Evolutionary conservation across 2,329 filamentous ascomycete genomes (phyloP).

Genomic region (Aspergillus fumigatus): DNA sequence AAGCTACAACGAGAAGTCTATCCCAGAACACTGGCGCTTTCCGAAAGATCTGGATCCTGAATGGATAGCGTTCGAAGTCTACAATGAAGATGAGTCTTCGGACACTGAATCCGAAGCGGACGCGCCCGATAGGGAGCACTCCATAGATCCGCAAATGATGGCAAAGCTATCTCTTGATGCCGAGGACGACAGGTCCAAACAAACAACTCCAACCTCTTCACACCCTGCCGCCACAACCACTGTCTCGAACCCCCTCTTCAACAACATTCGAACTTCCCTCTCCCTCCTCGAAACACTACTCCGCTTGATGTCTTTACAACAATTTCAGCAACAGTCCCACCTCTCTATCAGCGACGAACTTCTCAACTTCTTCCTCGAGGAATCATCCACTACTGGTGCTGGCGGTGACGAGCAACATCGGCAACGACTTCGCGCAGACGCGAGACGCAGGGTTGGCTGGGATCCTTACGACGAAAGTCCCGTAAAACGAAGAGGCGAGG

Average conservation of each 20-base stretch:
- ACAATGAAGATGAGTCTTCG: conserved; percentile 58
- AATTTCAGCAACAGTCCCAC: conserved; percentile 86
- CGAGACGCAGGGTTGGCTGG: conserved; percentile 60
- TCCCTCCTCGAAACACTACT: conserved; percentile 87
- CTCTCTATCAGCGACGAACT: conserved; percentile 87
- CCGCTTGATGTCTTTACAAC: conserved; percentile 78
- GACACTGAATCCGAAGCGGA: conserved; percentile 48
- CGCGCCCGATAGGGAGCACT: conserved; percentile 17
- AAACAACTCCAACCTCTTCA: conserved; percentile 31
- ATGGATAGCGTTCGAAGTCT: conserved; percentile 89
- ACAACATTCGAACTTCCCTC: conserved; percentile 59
- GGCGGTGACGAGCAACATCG: conserved; percentile 59
- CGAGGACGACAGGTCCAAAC: conserved; percentile 22
- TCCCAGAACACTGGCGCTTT: conserved; percentile 52
- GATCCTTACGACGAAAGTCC: conserved; percentile 70
- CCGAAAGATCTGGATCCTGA: conserved; percentile 77
- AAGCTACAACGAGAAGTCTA: conserved; percentile 26
- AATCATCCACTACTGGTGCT: conserved; percentile 62
- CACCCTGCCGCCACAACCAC: conserved; percentile 21
- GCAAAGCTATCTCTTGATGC: conserved; percentile 44
- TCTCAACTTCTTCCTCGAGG: conserved; percentile 77
- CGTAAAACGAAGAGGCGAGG: conserved; percentile 61
- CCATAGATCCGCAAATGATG: conserved; percentile 43
- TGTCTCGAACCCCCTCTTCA: conserved; percentile 46
- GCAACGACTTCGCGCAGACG: conserved; percentile 56